Base-by-base conservation (phyloP, 2,329 filamentous ascomycete species). In the Curvularia hawaiiensis region DNA sequence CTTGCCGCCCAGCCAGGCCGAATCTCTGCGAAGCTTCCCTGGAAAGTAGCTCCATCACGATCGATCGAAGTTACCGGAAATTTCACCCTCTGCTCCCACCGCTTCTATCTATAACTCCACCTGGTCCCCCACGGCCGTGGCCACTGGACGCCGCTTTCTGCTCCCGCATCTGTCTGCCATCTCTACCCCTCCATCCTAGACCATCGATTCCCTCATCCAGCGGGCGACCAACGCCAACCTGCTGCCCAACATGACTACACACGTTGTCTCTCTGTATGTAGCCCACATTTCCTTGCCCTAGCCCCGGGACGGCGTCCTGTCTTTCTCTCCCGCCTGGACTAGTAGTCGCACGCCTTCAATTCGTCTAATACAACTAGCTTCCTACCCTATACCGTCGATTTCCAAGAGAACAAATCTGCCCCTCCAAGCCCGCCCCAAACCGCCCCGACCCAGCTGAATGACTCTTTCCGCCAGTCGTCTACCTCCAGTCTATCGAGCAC, bases 321-420 rank as follows among this genome's bases (percentile, higher is more conserved):
- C 4, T 14, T 33, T 26, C 9, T 11, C 24, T 18, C 24, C 0
- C 9, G 3, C 14, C 33, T 40, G 12, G 26, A 31, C 10, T 31
- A 30, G 50, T 26, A 57, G 22, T 39, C 28, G n/a, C 35, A 16
- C 16, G 8, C 39, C 26, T 49, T 45, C 20, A 24, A 22, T 31
- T 14, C 24, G n/a, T 54, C 64, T 69, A 50, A 66, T 52, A 49
- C 33, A 6, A 49, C n/a, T 73, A 97, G 93, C 56, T 97, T 97
- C 74, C 85, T 97, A 35, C 94, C 94, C 33, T 93, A 96, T 76
- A 98, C 94, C 40, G 83, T 97, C 70, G 88, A 96, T 76, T 98
- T 98, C 76, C 73, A 80, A 52, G 88, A 88, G 55, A 60, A 65
- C 44, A 60, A 66, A 39, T 59, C 60, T 28, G 50, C 52, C 45